Evolutionary conservation across 1,284 basidiomycete genomes (phyloP).

Genomic region (Boletus sp.): DNA sequence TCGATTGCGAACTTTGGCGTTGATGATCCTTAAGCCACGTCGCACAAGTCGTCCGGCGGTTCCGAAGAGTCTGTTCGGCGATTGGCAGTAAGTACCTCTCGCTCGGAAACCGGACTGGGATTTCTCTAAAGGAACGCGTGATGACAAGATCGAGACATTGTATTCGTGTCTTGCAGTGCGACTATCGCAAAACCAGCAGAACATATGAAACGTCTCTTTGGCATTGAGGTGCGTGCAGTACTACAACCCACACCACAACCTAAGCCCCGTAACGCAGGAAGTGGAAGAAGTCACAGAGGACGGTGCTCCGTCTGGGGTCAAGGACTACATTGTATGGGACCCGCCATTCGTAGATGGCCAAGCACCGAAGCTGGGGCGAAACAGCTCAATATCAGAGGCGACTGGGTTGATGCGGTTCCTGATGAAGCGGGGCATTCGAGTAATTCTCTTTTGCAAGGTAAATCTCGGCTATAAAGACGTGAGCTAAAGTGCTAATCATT

Average conservation of each 20-base stretch:
- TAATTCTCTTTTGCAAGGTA: slow-evolving; percentile 88
- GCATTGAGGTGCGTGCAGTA: slow-evolving; percentile 44
- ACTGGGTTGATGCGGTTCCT: slow-evolving; percentile 74
- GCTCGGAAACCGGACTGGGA: neutral
- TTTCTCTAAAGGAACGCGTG: neutral
- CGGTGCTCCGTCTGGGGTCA: slow-evolving; percentile 78
- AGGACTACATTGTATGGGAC: slow-evolving; percentile 79
- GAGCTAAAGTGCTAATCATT: neutral
- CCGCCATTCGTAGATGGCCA: slow-evolving; percentile 60
- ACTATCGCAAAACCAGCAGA: slow-evolving; percentile 78
- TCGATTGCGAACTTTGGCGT: neutral
- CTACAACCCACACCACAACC: neutral
- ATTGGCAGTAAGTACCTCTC: slow-evolving; percentile 69
- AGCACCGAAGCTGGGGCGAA: slow-evolving; percentile 55
- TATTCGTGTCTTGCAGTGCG: slow-evolving; percentile 86
- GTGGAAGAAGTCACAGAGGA: slow-evolving; percentile 75
- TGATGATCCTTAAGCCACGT: slow-evolving; percentile 54
- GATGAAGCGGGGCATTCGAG: slow-evolving; percentile 77
- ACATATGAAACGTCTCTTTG: slow-evolving; percentile 77
- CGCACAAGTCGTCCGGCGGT: slow-evolving; percentile 71
- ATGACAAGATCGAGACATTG: slow-evolving; percentile 49
- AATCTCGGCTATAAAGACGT: neutral
- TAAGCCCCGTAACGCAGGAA: slow-evolving; percentile 33
- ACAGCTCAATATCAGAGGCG: slow-evolving; percentile 68
- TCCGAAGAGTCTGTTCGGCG: slow-evolving; percentile 78